Percentiles rank a stretch among this genome's conserved stretches.
These are phyloP conservation scores for Gossypium gossypioides DNA, from an alignment of 441 rosid genomes.

Conservation along the genomic window DNA sequence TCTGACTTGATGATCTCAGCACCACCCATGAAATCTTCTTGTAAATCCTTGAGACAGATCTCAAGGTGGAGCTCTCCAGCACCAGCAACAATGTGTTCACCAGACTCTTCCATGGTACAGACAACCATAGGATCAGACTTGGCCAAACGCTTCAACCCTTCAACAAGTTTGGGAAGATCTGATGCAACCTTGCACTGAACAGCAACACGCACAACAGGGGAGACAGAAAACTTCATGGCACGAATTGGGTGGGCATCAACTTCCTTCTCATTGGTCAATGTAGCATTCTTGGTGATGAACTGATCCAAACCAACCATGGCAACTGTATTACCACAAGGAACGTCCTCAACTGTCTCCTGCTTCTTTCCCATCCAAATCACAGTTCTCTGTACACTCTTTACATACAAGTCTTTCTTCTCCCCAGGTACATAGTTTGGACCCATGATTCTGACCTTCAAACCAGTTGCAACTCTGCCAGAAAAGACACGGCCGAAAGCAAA, in stretches of 20 bases:
- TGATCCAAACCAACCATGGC: slow-evolving; percentile 19
- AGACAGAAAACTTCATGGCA: slow-evolving; percentile 20
- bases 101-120: slow-evolving; percentile 16
- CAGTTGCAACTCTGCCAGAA: slow-evolving; percentile 6
- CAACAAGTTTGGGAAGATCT: slow-evolving; percentile 17
- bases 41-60: slow-evolving; percentile 18
- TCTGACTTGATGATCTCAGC: slow-evolving; percentile 16
- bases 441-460: slow-evolving; percentile 15
- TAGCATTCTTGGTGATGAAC: slow-evolving; percentile 16
- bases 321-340: slow-evolving; percentile 19
- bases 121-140: slow-evolving; percentile 20
- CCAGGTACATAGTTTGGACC: slow-evolving; percentile 16
- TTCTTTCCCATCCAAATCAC: slow-evolving; percentile 20
- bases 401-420: slow-evolving; percentile 14
- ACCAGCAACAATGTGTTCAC: slow-evolving; percentile 20
- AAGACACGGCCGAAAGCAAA: slow-evolving; percentile 18
- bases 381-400: slow-evolving; percentile 17
- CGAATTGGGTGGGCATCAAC: slow-evolving; percentile 17
- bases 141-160: slow-evolving; percentile 18
- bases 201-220: slow-evolving; percentile 19
- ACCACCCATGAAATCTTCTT: slow-evolving; percentile 19
- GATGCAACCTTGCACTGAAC: slow-evolving; percentile 21
- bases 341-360: slow-evolving; percentile 20
- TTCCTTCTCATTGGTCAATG: slow-evolving; percentile 17
- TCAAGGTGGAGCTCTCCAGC: slow-evolving; percentile 20